Conservation (phyloP, 345 rosid species). For the Jatropha curcas region DNA sequence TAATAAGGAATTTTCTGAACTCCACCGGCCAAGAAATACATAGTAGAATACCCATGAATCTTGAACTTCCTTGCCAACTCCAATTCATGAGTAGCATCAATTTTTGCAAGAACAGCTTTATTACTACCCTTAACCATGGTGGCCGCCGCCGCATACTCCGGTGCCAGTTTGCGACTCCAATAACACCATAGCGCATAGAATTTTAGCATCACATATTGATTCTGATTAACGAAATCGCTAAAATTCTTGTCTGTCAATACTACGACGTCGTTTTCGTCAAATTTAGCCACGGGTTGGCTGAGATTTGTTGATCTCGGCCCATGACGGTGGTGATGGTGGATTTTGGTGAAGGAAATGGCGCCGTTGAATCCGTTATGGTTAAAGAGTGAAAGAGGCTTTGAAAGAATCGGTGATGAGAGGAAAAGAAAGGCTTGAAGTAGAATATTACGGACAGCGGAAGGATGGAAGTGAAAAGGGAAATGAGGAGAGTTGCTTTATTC, state of each 20-base stretch:
- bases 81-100: neutral
- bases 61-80: constrained; percentile 3
- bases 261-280: neutral
- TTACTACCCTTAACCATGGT: constrained; percentile 3
- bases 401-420: neutral
- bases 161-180: constrained; percentile 7
- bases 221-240: neutral
- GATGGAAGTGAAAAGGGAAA: constrained; percentile 7
- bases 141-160: neutral
- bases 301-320: neutral
- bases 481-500: neutral
- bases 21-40: constrained; percentile 4
- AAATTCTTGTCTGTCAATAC: neutral
- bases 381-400: neutral
- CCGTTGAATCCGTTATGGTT: neutral
- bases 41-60: neutral
- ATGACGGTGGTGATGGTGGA: neutral
- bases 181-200: neutral
- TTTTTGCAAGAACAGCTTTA: neutral
- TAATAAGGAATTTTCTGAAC: neutral
- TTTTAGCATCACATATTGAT: constrained; percentile 6
- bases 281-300: neutral
- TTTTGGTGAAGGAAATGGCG: too few relatives aligned
- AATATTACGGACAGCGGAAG: neutral
- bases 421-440: neutral